Conservation (phyloP, 768 basidiomycete species). For the Agaricus blazei region DNA sequence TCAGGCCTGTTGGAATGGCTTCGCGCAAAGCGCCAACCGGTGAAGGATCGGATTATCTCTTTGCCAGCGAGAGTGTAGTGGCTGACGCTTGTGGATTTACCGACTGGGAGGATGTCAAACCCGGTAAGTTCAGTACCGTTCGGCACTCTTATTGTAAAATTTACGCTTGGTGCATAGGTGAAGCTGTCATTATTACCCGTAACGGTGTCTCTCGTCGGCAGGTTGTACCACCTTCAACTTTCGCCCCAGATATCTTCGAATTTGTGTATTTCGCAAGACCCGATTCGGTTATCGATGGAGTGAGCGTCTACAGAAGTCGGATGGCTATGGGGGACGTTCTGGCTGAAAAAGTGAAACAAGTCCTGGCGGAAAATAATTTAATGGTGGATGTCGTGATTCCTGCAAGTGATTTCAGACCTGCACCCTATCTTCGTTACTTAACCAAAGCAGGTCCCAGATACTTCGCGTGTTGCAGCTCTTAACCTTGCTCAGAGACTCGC, state of each 20-base stretch:
- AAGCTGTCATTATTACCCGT: conserved; percentile 94
- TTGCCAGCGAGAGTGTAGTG: conserved; percentile 94
- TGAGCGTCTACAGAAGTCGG: conserved; percentile 94
- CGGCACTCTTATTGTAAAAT: background rate
- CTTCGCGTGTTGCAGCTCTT: conserved; percentile 91
- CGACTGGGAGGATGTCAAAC: conserved; percentile 91
- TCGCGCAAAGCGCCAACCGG: conserved; percentile 50
- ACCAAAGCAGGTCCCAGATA: conserved; percentile 79
- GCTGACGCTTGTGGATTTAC: conserved; percentile 89
- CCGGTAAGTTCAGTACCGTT: conserved; percentile 49
- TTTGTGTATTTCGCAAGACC: conserved; percentile 98
- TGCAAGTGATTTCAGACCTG: conserved; percentile 31
- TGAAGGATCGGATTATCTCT: conserved; percentile 71
- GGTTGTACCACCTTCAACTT: conserved; percentile 62
- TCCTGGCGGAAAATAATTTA: conserved; percentile 63
- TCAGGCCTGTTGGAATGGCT: conserved; percentile 88
- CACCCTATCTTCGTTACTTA: background rate
- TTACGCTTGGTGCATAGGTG: conserved; percentile 45
- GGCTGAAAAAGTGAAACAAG: conserved; percentile 77
- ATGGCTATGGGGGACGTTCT: conserved; percentile 99
- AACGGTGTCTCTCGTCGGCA: conserved; percentile 68
- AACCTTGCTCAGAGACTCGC: conserved; percentile 88
- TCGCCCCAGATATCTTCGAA: conserved; percentile 98
- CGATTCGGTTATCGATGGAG: conserved; percentile 94
- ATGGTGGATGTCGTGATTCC: conserved; percentile 96